A percentile compares a stretch with the other conserved stretches of the same genome.
phyloP scores from a whole-genome alignment of 129 eudicot genomes.

The Silybum marianum region DNA sequence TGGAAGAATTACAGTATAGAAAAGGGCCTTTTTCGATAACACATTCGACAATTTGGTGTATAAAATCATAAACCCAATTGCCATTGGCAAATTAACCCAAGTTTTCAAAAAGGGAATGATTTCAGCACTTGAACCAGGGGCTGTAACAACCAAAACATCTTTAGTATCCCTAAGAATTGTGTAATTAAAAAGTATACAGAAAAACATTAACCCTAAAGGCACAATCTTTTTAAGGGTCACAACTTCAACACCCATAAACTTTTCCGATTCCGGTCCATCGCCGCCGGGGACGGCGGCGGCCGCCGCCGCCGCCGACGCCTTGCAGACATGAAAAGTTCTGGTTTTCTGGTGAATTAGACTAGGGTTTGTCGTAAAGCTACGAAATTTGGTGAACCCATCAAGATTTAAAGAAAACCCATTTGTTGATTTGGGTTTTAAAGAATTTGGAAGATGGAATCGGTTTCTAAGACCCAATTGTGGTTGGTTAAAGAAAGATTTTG shows the following conservation, averaged over 20 bases:
- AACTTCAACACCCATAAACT: constrained; percentile 76
- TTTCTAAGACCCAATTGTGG: constrained; percentile 31
- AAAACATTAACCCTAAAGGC: constrained; percentile 96
- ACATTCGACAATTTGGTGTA: constrained; percentile 85
- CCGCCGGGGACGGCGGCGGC: constrained; percentile 48
- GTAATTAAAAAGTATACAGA: constrained; percentile 89
- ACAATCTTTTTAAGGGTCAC: constrained; percentile 80
- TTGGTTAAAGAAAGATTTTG: constrained; percentile 40
- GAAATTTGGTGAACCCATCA: constrained; percentile 54
- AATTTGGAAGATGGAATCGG: constrained; percentile 33
- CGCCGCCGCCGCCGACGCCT: constrained; percentile 67
- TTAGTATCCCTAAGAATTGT: constrained; percentile 95
- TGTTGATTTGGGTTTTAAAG: constrained; percentile 54
- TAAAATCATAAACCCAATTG: constrained; percentile 92
- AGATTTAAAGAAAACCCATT: constrained; percentile 56
- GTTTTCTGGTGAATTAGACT: constrained; percentile 34
- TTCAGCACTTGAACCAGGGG: constrained; percentile 97
- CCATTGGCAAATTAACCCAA: constrained; percentile 99
- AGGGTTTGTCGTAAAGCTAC: constrained; percentile 47
- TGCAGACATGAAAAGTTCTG: constrained; percentile 47
- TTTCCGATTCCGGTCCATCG: constrained; percentile 47
- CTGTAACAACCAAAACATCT: constrained; percentile 98
- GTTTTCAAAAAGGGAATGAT: constrained; percentile 96
- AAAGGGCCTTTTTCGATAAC: constrained; percentile 82
- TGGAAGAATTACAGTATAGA: constrained; percentile 77